A percentile compares a stretch with the other conserved stretches of the same genome.
Evolutionary conservation across 768 basidiomycete genomes (phyloP).

Genomic region (Mrakia blollopis): DNA sequence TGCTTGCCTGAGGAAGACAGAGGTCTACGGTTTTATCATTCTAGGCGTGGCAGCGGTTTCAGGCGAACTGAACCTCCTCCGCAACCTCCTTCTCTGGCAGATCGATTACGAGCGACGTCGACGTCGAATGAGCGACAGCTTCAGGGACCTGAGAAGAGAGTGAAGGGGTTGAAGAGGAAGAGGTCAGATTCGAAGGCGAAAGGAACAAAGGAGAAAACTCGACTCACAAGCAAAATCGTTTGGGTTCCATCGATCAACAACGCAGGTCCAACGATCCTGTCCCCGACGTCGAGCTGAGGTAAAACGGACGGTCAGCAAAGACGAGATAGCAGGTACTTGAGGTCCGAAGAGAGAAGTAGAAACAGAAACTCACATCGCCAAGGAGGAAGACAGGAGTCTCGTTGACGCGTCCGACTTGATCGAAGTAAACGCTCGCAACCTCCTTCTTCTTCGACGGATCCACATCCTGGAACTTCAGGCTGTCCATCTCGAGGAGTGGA

Average conservation of each 20-base stretch:
- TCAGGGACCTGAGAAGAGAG: neutral
- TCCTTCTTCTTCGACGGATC: neutral
- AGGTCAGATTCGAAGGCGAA: neutral
- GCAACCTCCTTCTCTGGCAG: neutral
- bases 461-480: conserved; percentile 10
- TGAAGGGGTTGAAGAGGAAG: neutral
- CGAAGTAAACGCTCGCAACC: conserved; percentile 23
- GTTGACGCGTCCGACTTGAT: neutral
- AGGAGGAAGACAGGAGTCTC: conserved; percentile 22
- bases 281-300: conserved; percentile 13
- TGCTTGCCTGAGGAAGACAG: no score
- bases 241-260: conserved; percentile 24
- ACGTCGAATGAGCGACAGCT: neutral
- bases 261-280: conserved; percentile 12
- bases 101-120: conserved; percentile 22
- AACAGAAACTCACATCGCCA: neutral
- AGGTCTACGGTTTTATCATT: no score
- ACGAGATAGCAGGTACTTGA: neutral
- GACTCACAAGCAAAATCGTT: conserved; percentile 19
- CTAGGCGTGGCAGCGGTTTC: no score
- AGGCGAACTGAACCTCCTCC: neutral
- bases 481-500: conserved; percentile 10
- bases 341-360: no score
- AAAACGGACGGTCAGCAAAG: no score
- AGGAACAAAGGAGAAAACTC: neutral